Evolutionary conservation across 306 rosid species (phyloP).

Genomic region (Delonix regia): DNA sequence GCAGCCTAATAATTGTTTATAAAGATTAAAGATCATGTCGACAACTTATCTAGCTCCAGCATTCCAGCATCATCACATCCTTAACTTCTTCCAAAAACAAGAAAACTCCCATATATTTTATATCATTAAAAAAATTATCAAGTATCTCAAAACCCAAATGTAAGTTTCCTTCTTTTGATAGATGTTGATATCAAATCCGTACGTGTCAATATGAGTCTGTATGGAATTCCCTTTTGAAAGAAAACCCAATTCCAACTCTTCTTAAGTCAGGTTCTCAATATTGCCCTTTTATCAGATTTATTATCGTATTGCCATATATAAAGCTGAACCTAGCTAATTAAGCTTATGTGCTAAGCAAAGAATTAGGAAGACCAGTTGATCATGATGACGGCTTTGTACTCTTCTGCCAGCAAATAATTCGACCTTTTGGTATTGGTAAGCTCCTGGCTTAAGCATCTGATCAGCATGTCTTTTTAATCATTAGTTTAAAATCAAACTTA

Average conservation of each 20-base stretch:
- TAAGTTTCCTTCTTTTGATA: background rate
- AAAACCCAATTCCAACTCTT: conserved; percentile 20
- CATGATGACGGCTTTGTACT: background rate
- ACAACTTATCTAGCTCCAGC: too few relatives aligned
- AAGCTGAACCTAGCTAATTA: conserved; percentile 23
- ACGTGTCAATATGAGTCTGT: background rate
- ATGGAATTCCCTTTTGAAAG: background rate
- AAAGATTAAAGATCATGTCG: too few relatives aligned
- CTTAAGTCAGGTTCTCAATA: conserved; percentile 32
- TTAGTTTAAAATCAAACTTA: background rate
- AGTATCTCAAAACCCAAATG: background rate
- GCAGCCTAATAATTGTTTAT: too few relatives aligned
- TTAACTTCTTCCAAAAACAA: too few relatives aligned
- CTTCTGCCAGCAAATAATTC: conserved; percentile 4
- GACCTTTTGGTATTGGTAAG: conserved; percentile 28
- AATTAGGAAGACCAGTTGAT: conserved; percentile 4
- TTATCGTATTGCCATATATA: conserved; percentile 15
- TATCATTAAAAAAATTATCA: background rate
- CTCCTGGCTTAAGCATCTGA: background rate
- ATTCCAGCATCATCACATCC: too few relatives aligned
- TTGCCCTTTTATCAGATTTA: conserved; percentile 8
- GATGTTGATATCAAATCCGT: background rate
- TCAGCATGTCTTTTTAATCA: background rate
- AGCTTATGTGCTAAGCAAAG: conserved; percentile 1
- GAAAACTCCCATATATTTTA: background rate